These are phyloP conservation scores for Backusella sp. DNA, from an alignment of 192 early-diverging fungal species.

Conservation along the genomic window DNA sequence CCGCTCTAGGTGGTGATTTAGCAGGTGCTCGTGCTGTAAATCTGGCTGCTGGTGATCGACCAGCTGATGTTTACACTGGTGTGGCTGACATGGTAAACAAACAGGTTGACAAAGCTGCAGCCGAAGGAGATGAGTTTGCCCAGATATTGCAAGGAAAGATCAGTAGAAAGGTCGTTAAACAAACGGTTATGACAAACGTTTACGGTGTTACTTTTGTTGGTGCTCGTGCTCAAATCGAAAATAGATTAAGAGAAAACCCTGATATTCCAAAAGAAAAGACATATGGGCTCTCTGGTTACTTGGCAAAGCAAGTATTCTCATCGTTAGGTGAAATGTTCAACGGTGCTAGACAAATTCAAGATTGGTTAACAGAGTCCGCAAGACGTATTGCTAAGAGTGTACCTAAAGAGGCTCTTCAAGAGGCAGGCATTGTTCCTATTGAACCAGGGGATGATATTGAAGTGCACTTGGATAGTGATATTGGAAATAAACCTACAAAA, in stretches of 20 bases:
- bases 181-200: constrained; percentile 99
- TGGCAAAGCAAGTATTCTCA: constrained; percentile 81
- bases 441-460: constrained; percentile 2
- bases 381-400: constrained; percentile 80
- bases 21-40: constrained; percentile 90
- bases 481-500: constrained; percentile 13
- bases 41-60: constrained; percentile 75
- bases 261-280: constrained; percentile 69
- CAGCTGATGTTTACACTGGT: constrained; percentile 91
- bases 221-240: constrained; percentile 82
- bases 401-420: constrained; percentile 43
- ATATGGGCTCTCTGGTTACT: constrained; percentile 62
- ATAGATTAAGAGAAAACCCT: constrained; percentile 76
- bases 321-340: constrained; percentile 88
- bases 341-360: constrained; percentile 87
- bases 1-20: constrained; percentile 90
- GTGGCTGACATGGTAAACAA: constrained; percentile 77
- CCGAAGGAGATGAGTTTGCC: constrained; percentile 59
- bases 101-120: constrained; percentile 67
- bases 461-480: background rate
- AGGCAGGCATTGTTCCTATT: constrained; percentile 27
- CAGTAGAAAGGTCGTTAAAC: constrained; percentile 94
- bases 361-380: constrained; percentile 91
- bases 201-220: constrained; percentile 98
- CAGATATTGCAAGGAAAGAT: constrained; percentile 66